Conservation (phyloP, 371 early-diverging fungal species). For the Circinella umbellata region DNA sequence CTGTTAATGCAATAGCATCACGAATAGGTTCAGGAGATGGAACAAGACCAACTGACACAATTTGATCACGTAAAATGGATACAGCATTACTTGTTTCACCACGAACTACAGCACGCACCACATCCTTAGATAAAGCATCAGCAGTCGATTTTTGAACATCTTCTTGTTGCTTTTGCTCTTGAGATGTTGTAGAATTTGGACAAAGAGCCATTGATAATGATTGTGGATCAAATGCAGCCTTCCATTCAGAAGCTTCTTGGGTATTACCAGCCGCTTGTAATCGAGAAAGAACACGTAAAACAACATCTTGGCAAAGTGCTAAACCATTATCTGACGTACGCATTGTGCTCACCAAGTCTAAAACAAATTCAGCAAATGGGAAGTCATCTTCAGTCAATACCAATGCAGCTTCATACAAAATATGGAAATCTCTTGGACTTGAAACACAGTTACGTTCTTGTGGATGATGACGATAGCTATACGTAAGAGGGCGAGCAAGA, state of each 20-base stretch:
- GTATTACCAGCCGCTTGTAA: neutral
- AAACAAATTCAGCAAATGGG: constrained; percentile 6
- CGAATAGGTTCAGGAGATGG: constrained; percentile 45
- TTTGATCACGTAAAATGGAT: constrained; percentile 25
- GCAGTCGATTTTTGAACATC: neutral
- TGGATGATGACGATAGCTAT: neutral
- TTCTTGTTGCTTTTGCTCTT: neutral
- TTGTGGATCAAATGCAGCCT: constrained; percentile 13
- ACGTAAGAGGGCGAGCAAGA: neutral
- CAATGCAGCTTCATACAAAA: constrained; percentile 10
- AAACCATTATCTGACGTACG: neutral
- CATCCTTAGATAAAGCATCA: constrained; percentile 25
- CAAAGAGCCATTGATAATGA: neutral
- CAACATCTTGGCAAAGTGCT: constrained; percentile 7
- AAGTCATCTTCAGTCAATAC: constrained; percentile 1
- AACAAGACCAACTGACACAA: constrained; percentile 25
- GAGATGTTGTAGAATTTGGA: neutral
- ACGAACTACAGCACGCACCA: constrained; percentile 31
- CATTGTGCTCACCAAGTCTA: constrained; percentile 1
- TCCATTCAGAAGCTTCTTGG: neutral
- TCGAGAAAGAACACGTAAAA: constrained; percentile 9
- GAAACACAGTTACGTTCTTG: neutral
- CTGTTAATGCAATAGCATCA: constrained; percentile 49
- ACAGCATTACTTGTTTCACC: constrained; percentile 27
- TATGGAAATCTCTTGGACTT: constrained; percentile 1